Conservation (phyloP, 306 rosid species). For the Fagus sylvatica region DNA sequence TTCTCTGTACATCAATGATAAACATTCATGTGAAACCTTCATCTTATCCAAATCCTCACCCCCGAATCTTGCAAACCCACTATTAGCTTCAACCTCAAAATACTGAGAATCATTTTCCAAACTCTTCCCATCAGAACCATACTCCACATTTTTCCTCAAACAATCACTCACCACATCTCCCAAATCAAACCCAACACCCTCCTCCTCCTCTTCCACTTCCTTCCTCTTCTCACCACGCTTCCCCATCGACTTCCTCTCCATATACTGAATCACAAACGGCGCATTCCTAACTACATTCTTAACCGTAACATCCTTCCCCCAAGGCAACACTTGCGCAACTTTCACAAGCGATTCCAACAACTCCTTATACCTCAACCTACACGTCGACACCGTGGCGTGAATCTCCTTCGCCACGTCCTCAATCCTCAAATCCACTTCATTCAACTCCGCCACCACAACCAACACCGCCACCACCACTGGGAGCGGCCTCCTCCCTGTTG, state of each 20-base stretch:
- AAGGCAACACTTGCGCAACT: slow-evolving; percentile 74
- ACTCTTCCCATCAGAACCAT: slow-evolving; percentile 22
- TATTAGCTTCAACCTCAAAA: slow-evolving; percentile 25
- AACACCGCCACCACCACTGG: slow-evolving; percentile 76
- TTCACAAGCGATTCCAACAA: slow-evolving; percentile 65
- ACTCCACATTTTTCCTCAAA: slow-evolving; percentile 33
- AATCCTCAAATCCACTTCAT: slow-evolving; percentile 45
- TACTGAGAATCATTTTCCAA: slow-evolving; percentile 37
- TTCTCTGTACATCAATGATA: slow-evolving; percentile 50
- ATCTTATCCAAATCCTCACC: slow-evolving; percentile 24
- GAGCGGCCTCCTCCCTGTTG: slow-evolving; percentile 69
- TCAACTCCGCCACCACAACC: slow-evolving; percentile 61
- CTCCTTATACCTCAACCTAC: slow-evolving; percentile 62
- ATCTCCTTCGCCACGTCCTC: slow-evolving; percentile 59
- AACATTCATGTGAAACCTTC: slow-evolving; percentile 63
- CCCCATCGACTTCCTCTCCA: slow-evolving; percentile 71
- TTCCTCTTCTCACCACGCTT: slow-evolving; percentile 34
- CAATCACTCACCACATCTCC: slow-evolving; percentile 51
- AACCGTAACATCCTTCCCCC: slow-evolving; percentile 74
- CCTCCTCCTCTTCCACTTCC: slow-evolving; percentile 27
- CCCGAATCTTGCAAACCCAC: not conserved
- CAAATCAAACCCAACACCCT: slow-evolving; percentile 44
- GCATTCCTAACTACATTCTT: slow-evolving; percentile 67
- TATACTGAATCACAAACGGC: slow-evolving; percentile 61
- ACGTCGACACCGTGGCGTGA: slow-evolving; percentile 52